These are phyloP conservation scores for Rhizopogon roseolus DNA, from an alignment of 768 basidiomycete genomes.

Conservation along the genomic window DNA sequence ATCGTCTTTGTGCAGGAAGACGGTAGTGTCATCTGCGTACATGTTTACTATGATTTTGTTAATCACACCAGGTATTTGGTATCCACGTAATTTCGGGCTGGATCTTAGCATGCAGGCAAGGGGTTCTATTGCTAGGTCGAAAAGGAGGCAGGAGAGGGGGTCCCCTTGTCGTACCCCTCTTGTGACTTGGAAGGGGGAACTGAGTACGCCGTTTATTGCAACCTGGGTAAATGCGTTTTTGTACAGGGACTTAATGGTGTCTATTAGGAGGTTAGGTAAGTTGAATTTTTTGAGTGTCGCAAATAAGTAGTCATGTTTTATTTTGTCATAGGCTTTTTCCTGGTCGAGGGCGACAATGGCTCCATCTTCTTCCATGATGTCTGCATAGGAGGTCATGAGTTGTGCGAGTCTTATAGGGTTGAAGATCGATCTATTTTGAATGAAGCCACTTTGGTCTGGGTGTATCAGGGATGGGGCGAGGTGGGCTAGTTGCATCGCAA, in stretches of 20 bases:
- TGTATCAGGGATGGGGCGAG: slow-evolving; percentile 27
- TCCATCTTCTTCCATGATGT: slow-evolving; percentile 20
- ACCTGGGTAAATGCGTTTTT: slow-evolving; percentile 21
- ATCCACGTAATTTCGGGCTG: too few relatives aligned
- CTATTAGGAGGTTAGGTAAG: slow-evolving; percentile 25
- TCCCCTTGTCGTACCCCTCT: slow-evolving; percentile 33
- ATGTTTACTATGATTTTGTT: too few relatives aligned
- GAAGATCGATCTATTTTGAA: slow-evolving; percentile 24
- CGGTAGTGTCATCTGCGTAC: too few relatives aligned
- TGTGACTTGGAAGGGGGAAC: slow-evolving; percentile 1
- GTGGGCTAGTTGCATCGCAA: slow-evolving; percentile 16
- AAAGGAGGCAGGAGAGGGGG: slow-evolving; percentile 28
- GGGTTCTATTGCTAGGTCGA: slow-evolving; percentile 27
- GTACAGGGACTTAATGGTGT: slow-evolving; percentile 26
- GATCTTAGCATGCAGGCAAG: slow-evolving; percentile 19
- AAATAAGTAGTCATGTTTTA: slow-evolving; percentile 28
- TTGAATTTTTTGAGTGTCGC: slow-evolving; percentile 13
- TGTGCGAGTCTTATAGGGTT: slow-evolving; percentile 28
- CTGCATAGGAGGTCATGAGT: slow-evolving; percentile 18
- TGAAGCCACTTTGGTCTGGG: slow-evolving; percentile 34
- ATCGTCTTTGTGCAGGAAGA: slow-evolving; percentile 10
- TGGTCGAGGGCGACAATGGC: slow-evolving; percentile 29
- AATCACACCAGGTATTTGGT: too few relatives aligned
- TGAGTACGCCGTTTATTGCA: slow-evolving; percentile 28
- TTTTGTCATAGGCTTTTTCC: slow-evolving; percentile 36